Base-by-base conservation (phyloP, 1,284 basidiomycete genomes). In the Clitocybe nebularis region DNA sequence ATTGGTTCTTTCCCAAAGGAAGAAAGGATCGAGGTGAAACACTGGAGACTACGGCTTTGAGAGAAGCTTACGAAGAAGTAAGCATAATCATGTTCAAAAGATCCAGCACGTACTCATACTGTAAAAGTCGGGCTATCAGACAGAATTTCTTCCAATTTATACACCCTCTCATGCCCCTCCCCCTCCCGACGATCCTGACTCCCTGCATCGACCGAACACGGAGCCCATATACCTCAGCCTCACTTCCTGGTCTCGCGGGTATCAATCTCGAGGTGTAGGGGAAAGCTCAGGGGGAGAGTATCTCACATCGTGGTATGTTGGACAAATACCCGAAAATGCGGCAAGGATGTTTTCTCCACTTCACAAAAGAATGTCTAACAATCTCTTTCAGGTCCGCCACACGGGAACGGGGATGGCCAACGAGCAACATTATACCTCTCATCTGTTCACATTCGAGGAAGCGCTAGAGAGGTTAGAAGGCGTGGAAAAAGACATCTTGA, bases 11-110 rank as follows among this genome's bases (percentile, higher is more conserved):
- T 1, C 81, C 80, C 0, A 72, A 71, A 42, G 81, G 81, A 5
- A 62, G 81, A 40, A 84, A 83, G 56, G 81, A 84, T 54, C 50
- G 74, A 0, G 79, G 78, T 3, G 81, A 84, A 59, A 71, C 68
- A 4, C 50, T 83, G 9, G 79, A 82, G 53, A 56, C 69, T 30
- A 56, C 80, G 0, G 81, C 76, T 0, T 55, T 83, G 28, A 63
- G 81, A 39, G 81, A 83, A 59, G 79, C 74, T 2, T 77, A 80
- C 53, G 80, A 83, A 56, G 80, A 83, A 73, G 80, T 79, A 41
- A 39, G 66, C 23, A 14, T 28, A n/a, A 29, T 29, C 14, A 3
- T 11, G 4, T 23, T 17, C 36, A 30, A 32, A 41, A n/a, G 21
- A 17, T 30, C 30, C 17, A 29, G 16, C 17, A n/a, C 5, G 13